Evolutionary conservation across 2,329 filamentous ascomycete genomes (phyloP), one percentile per base, ranked within the genome.

Genomic region (Diaporthe citri): DNA sequence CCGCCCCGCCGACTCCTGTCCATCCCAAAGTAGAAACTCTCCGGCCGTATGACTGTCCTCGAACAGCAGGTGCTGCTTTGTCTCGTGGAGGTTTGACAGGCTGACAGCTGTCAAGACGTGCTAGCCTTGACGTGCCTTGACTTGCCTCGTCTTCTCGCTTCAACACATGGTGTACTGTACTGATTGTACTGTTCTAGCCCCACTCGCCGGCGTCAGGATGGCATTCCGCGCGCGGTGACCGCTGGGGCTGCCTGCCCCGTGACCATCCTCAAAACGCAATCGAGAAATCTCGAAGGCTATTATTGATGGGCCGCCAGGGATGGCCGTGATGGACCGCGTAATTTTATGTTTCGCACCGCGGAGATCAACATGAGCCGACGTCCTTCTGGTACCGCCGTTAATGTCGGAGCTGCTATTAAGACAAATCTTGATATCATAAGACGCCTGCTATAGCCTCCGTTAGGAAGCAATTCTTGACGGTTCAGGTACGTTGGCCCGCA

Each of bases 351-450:
- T 69, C 34, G 64, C 48, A 52, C 55, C 46, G n/a, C 64, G 48
- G 48, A 69, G 64, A 41, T 69, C 64, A 55, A 39, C 64, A 69
- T 69, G 48, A 67, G 64, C 64, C 46, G 64, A 52, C 31, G 22
- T 67, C 64, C 55, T 8, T 55, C 41, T 28, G n/a, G 46, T 39
- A 69, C 34, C 64, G 64, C 48, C 48, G 34, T 69, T 55, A 55
- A 69, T 55, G 31, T 52, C 64, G 64, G 46, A 39, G n/a, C 34
- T 52, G 48, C 34, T 46, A 55, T 41, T 55, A 55, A 41, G 34
- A 55, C 64, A 55, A 55, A 48, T 64, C 13, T 52, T 55, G 64
- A 69, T 69, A 69, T 69, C 22, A 69, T 55, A 69, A 55, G 34
- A 69, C 34, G 48, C 51, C 46, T 52, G 64, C 25, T 69, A 69